Conservation (phyloP, 1,139 yeast species). For the Trichomonascaceae sp. region DNA sequence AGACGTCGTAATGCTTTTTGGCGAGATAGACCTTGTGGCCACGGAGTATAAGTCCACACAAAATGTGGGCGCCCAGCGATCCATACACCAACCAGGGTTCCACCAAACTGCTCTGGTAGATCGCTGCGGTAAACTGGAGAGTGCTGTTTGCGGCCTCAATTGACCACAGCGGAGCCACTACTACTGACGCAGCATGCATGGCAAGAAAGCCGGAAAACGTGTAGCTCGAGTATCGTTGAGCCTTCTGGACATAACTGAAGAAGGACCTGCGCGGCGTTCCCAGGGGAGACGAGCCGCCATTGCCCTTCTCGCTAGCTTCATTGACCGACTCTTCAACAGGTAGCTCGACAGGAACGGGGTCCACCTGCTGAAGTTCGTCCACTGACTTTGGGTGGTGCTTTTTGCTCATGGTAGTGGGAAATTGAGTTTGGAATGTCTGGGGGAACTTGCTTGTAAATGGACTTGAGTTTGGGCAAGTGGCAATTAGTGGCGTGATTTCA, state of each 20-base stretch:
- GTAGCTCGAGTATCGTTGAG: slow-evolving; percentile 53
- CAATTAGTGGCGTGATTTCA: too few species aligned
- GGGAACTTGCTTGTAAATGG: too few species aligned
- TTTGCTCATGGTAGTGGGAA: too few species aligned
- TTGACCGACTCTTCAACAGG: too few species aligned
- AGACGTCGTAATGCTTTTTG: slow-evolving; percentile 14
- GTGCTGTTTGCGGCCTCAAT: slow-evolving; percentile 38
- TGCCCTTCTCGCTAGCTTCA: neutral
- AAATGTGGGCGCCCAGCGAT: slow-evolving; percentile 36
- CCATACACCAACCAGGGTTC: slow-evolving; percentile 40
- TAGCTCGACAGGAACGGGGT: too few species aligned
- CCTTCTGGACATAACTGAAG: slow-evolving; percentile 4
- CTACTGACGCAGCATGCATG: slow-evolving; percentile 45
- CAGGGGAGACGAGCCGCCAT: neutral
- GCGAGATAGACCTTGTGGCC: slow-evolving; percentile 24
- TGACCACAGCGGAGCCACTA: slow-evolving; percentile 42
- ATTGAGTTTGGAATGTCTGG: too few species aligned
- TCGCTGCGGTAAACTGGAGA: slow-evolving; percentile 45
- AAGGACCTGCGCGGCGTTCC: neutral
- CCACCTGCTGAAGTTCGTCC: too few species aligned
- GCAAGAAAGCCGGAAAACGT: slow-evolving; percentile 45
- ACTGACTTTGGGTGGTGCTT: too few species aligned
- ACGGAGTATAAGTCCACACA: slow-evolving; percentile 42
- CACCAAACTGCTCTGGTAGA: slow-evolving; percentile 43
- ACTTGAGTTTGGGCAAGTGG: too few species aligned